Evolutionary conservation across 257 asterid species (phyloP).

Genomic region (Coffea canephora): DNA sequence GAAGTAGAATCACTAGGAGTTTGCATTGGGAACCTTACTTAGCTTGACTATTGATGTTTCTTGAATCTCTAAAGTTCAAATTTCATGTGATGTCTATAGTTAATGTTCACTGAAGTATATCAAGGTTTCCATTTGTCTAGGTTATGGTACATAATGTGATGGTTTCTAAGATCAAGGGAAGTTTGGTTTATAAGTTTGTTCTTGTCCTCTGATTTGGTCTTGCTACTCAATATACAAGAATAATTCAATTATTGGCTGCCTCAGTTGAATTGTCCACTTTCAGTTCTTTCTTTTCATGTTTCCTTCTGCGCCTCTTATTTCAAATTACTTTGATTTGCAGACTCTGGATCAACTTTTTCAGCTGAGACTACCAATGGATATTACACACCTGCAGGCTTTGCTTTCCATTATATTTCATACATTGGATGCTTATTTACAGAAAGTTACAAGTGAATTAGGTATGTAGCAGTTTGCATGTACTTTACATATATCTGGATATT

Average conservation of each 20-base stretch:
- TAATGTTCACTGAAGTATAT: background rate
- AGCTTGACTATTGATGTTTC: background rate
- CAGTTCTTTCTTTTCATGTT: slow-evolving; percentile 3
- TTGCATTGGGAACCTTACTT: background rate
- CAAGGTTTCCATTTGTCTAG: background rate
- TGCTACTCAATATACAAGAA: background rate
- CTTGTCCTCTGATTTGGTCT: background rate
- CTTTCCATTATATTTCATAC: slow-evolving; percentile 85
- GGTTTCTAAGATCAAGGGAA: background rate
- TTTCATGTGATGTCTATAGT: background rate
- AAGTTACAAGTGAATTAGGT: slow-evolving; percentile 77
- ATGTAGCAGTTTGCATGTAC: slow-evolving; percentile 11
- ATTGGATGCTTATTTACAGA: slow-evolving; percentile 76
- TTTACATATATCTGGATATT: background rate
- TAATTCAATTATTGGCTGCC: background rate
- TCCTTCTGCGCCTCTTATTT: slow-evolving; percentile 24
- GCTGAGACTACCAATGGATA: slow-evolving; percentile 86
- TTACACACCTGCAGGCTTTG: slow-evolving; percentile 95
- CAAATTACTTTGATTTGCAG: slow-evolving; percentile 50
- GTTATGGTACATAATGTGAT: background rate
- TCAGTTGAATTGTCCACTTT: slow-evolving; percentile 1
- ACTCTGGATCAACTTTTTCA: slow-evolving; percentile 89
- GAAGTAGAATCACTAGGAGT: too few species aligned
- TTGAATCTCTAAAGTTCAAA: background rate
- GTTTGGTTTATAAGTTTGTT: background rate